Percentiles rank a stretch among this genome's conserved stretches.
These are phyloP conservation scores for Kwoniella sp. DNA, from an alignment of 768 basidiomycete species.

Conservation along the genomic window DNA sequence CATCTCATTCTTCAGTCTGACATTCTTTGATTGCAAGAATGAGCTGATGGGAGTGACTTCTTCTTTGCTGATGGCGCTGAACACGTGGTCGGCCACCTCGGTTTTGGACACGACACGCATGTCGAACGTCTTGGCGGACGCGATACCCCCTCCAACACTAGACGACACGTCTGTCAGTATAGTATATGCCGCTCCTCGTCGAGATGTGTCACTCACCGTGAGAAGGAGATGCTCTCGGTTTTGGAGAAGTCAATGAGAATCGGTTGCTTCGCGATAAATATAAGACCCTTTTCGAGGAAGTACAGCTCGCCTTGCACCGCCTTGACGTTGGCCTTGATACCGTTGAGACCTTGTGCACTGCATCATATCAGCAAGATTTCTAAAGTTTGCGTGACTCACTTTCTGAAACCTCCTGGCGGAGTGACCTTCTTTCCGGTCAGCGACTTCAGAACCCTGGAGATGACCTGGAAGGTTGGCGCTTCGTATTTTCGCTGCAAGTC, in stretches of 20 bases:
- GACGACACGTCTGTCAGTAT: neutral
- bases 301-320: constrained; percentile 96
- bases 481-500: constrained; percentile 91
- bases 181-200: neutral
- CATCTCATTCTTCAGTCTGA: constrained; percentile 94
- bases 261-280: constrained; percentile 96
- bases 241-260: constrained; percentile 85
- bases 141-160: constrained; percentile 81
- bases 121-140: constrained; percentile 90
- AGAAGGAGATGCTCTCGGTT: constrained; percentile 87
- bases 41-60: constrained; percentile 83
- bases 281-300: constrained; percentile 95
- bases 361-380: neutral
- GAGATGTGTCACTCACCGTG: constrained; percentile 60
- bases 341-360: constrained; percentile 85
- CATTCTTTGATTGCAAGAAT: constrained; percentile 86
- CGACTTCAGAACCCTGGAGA: constrained; percentile 89
- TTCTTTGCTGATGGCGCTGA: constrained; percentile 93
- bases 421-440: constrained; percentile 89
- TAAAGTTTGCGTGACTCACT: constrained; percentile 59
- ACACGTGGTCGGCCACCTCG: constrained; percentile 76
- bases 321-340: constrained; percentile 97
- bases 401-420: constrained; percentile 81
- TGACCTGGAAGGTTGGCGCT: constrained; percentile 91
- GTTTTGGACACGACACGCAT: constrained; percentile 82